Percentiles rank a stretch among this genome's conserved stretches.
Evolutionary conservation across 2,329 filamentous ascomycete species (phyloP).

Genomic region (Diaporthe citriasiana): DNA sequence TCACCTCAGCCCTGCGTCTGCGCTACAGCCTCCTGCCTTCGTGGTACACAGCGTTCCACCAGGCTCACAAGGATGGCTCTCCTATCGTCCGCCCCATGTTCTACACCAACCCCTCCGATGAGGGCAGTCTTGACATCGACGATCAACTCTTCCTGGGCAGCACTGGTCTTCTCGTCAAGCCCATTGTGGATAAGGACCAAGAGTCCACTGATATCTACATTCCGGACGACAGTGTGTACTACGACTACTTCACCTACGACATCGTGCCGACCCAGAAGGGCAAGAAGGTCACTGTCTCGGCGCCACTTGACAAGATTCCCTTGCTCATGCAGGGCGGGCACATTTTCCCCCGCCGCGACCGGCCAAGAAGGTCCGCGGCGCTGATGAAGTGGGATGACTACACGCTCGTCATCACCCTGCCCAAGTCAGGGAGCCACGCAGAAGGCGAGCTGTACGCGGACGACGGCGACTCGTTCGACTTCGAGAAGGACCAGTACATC

Average conservation of each 20-base stretch:
- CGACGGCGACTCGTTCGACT: slow-evolving; percentile 94
- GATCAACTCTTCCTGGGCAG: slow-evolving; percentile 93
- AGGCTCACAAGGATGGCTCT: slow-evolving; percentile 84
- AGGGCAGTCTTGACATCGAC: slow-evolving; percentile 88
- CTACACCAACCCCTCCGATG: slow-evolving; percentile 89
- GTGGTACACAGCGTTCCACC: slow-evolving; percentile 98
- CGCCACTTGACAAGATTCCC: slow-evolving; percentile 88
- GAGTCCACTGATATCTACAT: slow-evolving; percentile 85
- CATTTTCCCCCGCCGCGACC: slow-evolving; percentile 90
- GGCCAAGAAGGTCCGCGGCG: slow-evolving; percentile 85
- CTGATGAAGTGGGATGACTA: slow-evolving; percentile 97
- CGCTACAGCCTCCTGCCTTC: slow-evolving; percentile 91
- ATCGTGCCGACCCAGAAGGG: slow-evolving; percentile 78
- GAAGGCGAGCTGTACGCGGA: slow-evolving; percentile 90
- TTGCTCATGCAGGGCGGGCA: slow-evolving; percentile 94
- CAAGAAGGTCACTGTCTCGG: slow-evolving; percentile 76
- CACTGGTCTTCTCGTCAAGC: slow-evolving; percentile 93
- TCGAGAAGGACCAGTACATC: slow-evolving; percentile 87
- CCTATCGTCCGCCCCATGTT: slow-evolving; percentile 94
- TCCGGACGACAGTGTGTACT: slow-evolving; percentile 90
- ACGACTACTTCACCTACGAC: slow-evolving; percentile 93
- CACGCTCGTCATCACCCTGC: slow-evolving; percentile 85
- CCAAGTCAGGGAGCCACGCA: slow-evolving; percentile 73
- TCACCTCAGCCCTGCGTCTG: slow-evolving; percentile 88
- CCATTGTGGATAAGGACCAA: slow-evolving; percentile 83